phyloP scores from a whole-genome alignment of 1,139 yeast species.

The Fermentozyma sake region DNA sequence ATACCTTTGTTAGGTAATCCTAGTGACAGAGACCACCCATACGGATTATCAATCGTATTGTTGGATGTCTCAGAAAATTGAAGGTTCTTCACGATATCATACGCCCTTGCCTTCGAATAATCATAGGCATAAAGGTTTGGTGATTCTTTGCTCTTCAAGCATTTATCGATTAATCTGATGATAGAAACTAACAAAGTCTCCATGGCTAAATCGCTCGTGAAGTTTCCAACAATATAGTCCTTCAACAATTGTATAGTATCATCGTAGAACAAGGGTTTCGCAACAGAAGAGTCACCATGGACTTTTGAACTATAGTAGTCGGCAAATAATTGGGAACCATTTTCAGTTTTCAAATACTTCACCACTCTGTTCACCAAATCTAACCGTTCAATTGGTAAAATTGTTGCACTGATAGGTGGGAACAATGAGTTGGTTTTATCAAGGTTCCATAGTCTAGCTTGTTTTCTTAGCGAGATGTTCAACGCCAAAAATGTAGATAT shows the following conservation, averaged over 20 bases:
- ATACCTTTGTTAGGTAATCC: conserved; percentile 37
- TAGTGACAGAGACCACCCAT: conserved; percentile 39
- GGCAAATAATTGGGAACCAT: conserved; percentile 20
- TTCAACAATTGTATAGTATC: conserved; percentile 40
- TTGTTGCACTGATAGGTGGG: conserved; percentile 44
- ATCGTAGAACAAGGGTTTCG: conserved; percentile 23
- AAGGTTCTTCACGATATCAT: conserved; percentile 35
- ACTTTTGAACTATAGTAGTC: conserved; percentile 15
- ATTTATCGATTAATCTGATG: conserved; percentile 30
- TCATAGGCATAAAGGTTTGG: conserved; percentile 27
- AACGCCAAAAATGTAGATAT: conserved; percentile 40
- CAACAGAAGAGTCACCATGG: conserved; percentile 9
- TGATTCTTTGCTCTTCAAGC: conserved; percentile 8
- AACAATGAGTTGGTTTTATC: conserved; percentile 25
- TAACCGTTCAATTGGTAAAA: conserved; percentile 40
- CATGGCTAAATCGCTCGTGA: conserved; percentile 34
- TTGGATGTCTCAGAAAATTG: background rate
- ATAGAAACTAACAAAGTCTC: conserved; percentile 33
- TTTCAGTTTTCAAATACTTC: conserved; percentile 22
- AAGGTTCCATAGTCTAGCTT: conserved; percentile 42
- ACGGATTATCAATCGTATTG: conserved; percentile 36
- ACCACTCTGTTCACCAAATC: conserved; percentile 26
- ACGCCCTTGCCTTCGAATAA: conserved; percentile 45
- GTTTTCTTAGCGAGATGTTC: conserved; percentile 43
- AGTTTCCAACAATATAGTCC: conserved; percentile 47